These are phyloP conservation scores for Eragrostis tef DNA, from an alignment of 202 grass and related monocot species.

Conservation along the genomic window DNA sequence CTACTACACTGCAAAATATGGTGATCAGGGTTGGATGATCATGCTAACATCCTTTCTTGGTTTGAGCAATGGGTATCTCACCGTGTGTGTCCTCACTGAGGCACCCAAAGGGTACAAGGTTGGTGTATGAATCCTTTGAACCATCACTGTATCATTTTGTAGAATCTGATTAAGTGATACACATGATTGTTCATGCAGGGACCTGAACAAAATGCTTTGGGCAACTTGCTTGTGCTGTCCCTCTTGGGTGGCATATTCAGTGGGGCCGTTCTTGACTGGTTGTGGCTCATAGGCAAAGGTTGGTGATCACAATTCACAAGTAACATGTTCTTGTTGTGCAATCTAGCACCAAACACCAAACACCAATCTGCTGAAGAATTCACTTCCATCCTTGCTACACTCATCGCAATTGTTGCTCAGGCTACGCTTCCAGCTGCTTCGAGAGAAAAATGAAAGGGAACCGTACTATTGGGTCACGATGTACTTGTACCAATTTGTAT, in stretches of 20 bases:
- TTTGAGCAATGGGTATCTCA: constrained; percentile 67
- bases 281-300: constrained; percentile 74
- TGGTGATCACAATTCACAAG: constrained; percentile 47
- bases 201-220: constrained; percentile 77
- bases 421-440: not conserved
- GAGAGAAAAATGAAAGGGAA: not conserved
- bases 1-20: constrained; percentile 69
- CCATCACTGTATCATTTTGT: not conserved
- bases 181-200: constrained; percentile 49
- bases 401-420: not conserved
- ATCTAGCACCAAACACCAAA: not conserved
- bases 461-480: not conserved
- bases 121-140: not conserved
- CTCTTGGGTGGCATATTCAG: constrained; percentile 64
- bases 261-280: constrained; percentile 58
- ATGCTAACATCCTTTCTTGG: constrained; percentile 65
- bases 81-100: constrained; percentile 60
- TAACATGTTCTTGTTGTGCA: not conserved
- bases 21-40: constrained; percentile 79
- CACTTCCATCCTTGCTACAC: not conserved
- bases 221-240: constrained; percentile 63
- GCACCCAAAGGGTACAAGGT: constrained; percentile 76
- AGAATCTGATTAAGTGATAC: not conserved
- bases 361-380: not conserved
- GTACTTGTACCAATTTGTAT: not conserved